Percentiles rank a stretch among this genome's conserved stretches.
Evolutionary conservation across 2,329 filamentous ascomycete genomes (phyloP).

Genomic region (Monilinia fructicola): DNA sequence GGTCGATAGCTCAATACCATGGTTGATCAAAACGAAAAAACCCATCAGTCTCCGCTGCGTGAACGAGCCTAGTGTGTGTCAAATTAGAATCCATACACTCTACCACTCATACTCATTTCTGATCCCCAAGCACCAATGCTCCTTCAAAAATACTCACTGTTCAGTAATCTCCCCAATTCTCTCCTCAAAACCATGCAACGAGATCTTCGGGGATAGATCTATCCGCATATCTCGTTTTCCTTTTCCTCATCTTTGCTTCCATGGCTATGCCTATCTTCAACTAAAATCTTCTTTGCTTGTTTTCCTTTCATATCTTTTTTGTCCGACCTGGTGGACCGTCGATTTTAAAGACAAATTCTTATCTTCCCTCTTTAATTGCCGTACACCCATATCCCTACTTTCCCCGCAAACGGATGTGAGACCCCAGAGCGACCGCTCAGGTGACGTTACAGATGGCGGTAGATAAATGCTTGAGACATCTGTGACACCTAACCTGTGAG

Average conservation of each 20-base stretch:
- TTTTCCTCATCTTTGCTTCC: constrained; percentile 19
- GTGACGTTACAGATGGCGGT: constrained; percentile 4
- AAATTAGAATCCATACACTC: neutral
- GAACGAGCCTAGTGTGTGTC: constrained; percentile 41
- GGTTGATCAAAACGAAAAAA: constrained; percentile 59
- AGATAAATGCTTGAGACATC: neutral
- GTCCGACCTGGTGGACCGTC: too few species aligned
- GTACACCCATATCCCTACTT: neutral
- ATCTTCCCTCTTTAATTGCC: neutral
- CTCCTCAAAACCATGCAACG: constrained; percentile 52
- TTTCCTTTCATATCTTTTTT: too few species aligned
- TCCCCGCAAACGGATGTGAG: neutral
- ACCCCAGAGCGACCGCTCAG: neutral
- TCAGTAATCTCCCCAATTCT: constrained; percentile 55
- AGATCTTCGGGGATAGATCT: constrained; percentile 46
- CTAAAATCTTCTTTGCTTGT: neutral
- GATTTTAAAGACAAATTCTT: too few species aligned
- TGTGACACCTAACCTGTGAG: neutral
- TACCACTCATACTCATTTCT: neutral
- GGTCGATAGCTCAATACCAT: constrained; percentile 41
- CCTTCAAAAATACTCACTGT: constrained; percentile 44
- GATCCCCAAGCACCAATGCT: neutral
- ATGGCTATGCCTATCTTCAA: neutral
- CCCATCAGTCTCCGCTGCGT: constrained; percentile 53
- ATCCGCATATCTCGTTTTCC: constrained; percentile 32